phyloP scores from a whole-genome alignment of 345 rosid genomes.

The Citrus trifoliata region DNA sequence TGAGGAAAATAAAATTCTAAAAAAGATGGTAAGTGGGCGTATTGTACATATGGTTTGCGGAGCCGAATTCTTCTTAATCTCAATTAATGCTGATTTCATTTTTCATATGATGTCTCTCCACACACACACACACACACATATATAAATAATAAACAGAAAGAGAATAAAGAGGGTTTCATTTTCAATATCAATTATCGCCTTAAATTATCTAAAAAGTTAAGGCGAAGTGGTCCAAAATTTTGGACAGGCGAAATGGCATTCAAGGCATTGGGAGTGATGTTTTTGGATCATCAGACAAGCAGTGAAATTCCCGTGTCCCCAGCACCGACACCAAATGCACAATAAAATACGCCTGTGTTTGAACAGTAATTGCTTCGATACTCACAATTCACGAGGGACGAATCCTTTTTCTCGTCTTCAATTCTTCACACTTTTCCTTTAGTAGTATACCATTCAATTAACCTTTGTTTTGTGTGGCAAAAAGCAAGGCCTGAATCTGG shows the following conservation, averaged over 20 bases:
- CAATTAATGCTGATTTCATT: too few relatives aligned
- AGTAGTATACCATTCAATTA: not conserved
- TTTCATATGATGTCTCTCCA: too few relatives aligned
- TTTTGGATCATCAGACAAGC: conserved; percentile 7
- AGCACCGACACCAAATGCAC: conserved; percentile 12
- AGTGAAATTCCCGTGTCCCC: conserved; percentile 15
- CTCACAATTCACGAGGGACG: not conserved
- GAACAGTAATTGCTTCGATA: not conserved
- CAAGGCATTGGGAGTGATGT: not conserved
- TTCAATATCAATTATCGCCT: too few relatives aligned
- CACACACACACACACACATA: too few relatives aligned
- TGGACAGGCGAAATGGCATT: not conserved
- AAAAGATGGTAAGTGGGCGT: too few relatives aligned
- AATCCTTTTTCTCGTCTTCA: not conserved
- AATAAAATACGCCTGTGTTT: not conserved
- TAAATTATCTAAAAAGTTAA: too few relatives aligned
- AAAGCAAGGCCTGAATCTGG: not conserved
- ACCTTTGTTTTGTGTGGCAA: not conserved
- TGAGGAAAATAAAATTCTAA: not conserved
- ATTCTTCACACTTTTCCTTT: not conserved
- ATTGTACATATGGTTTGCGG: too few relatives aligned
- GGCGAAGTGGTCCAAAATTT: conserved; percentile 1
- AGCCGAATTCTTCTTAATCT: too few relatives aligned
- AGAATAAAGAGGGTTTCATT: too few relatives aligned
- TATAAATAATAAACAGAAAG: too few relatives aligned